A percentile compares a stretch with the other conserved stretches of the same genome.
These are phyloP conservation scores for Sarcomyxa edulis DNA, from an alignment of 768 basidiomycete genomes.

Conservation along the genomic window DNA sequence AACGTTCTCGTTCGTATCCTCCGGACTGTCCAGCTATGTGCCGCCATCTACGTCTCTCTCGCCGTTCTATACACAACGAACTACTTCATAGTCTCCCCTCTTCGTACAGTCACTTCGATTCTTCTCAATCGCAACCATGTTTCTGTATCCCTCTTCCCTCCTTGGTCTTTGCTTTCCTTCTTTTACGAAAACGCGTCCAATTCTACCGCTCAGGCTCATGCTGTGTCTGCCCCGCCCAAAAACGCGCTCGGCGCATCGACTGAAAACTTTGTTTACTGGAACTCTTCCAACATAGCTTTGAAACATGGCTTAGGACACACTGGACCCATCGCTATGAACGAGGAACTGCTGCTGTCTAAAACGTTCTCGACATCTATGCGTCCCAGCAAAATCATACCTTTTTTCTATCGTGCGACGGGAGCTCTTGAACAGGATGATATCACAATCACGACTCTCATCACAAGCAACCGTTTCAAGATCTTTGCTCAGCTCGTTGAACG, in stretches of 20 bases:
- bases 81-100: conserved; percentile 27
- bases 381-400: conserved; percentile 75
- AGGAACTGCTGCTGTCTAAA: conserved; percentile 59
- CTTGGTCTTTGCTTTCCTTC: conserved; percentile 15
- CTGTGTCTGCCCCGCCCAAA: conserved; percentile 3
- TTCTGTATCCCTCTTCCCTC: conserved; percentile 5
- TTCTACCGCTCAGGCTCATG: conserved; percentile 10
- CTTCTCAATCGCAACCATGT: conserved; percentile 16
- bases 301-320: conserved; percentile 27
- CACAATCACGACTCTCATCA: conserved; percentile 83
- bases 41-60: conserved; percentile 28
- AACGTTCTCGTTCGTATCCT: too few relatives aligned
- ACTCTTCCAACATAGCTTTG: conserved; percentile 27
- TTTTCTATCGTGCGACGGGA: conserved; percentile 68
- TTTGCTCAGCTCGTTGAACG: conserved; percentile 66
- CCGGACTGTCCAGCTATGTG: conserved; percentile 19
- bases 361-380: conserved; percentile 65
- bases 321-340: conserved; percentile 30
- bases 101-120: conserved; percentile 20
- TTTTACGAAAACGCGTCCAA: conserved; percentile 9
- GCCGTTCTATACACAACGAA: conserved; percentile 43
- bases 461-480: conserved; percentile 70
- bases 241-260: conserved; percentile 3
- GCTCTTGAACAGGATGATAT: conserved; percentile 59
- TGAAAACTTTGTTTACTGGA: conserved; percentile 22